phyloP scores from a whole-genome alignment of 2,329 filamentous ascomycete genomes.

The Pezicula radicicola region DNA sequence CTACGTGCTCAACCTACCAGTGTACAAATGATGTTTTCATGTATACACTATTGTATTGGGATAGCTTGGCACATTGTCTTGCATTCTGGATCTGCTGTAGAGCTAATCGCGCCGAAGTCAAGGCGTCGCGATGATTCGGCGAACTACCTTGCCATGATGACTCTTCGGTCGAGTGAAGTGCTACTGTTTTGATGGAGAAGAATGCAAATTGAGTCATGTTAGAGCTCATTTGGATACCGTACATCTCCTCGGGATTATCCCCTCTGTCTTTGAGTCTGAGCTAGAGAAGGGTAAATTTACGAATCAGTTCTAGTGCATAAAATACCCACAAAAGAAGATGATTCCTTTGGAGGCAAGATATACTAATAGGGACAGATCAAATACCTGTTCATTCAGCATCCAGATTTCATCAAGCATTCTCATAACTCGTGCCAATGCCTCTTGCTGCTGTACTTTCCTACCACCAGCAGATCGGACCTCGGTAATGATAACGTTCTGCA shows the following conservation, averaged over 20 bases:
- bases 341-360: neutral
- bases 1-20: constrained; percentile 1
- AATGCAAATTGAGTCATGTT: constrained; percentile 10
- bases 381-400: constrained; percentile 1
- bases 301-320: too few relatives aligned
- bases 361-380: neutral
- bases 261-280: neutral
- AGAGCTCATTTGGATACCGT: constrained; percentile 5
- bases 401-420: constrained; percentile 6
- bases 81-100: constrained; percentile 4
- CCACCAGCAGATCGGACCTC: neutral
- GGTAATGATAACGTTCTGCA: constrained; percentile 4
- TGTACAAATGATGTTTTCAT: constrained; percentile 7
- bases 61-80: neutral
- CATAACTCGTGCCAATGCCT: neutral
- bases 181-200: constrained; percentile 7
- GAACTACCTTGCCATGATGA: neutral
- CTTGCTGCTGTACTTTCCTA: too few relatives aligned
- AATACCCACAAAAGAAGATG: neutral
- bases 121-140: neutral
- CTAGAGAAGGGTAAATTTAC: neutral
- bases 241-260: neutral
- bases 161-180: constrained; percentile 5
- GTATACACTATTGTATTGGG: constrained; percentile 7
- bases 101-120: constrained; percentile 5